Conservation (phyloP, 805 yeast species). For the Yarrowia deformans region DNA sequence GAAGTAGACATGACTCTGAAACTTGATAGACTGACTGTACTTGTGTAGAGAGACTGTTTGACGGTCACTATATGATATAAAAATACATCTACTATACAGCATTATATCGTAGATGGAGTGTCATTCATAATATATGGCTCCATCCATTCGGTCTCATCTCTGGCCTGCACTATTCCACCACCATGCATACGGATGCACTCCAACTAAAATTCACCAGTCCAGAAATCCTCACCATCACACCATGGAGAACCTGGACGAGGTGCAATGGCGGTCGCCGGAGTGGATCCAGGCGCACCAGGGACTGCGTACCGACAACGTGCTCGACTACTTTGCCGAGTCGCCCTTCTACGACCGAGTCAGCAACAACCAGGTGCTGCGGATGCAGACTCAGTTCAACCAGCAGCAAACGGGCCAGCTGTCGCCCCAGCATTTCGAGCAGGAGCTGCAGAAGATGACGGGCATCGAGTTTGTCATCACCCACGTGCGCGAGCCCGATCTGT, state of each 20-base stretch:
- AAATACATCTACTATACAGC: too few relatives aligned
- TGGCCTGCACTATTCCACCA: neutral
- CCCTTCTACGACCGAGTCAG: conserved; percentile 96
- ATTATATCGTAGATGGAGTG: too few relatives aligned
- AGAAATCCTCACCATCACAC: neutral
- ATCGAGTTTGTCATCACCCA: conserved; percentile 78
- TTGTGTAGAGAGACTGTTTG: too few relatives aligned
- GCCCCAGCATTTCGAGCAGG: conserved; percentile 55
- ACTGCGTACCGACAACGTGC: conserved; percentile 83
- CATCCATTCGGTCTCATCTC: too few relatives aligned
- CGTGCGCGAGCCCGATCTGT: conserved; percentile 87
- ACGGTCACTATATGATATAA: too few relatives aligned
- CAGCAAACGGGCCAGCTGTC: conserved; percentile 51
- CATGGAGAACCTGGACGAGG: conserved; percentile 68
- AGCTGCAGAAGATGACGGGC: conserved; percentile 81
- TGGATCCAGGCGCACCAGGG: conserved; percentile 90
- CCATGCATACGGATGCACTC: conserved; percentile 11
- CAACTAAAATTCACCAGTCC: conserved; percentile 1
- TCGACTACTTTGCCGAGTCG: conserved; percentile 90
- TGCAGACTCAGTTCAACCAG: conserved; percentile 89
- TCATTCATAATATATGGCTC: too few relatives aligned
- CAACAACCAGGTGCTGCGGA: conserved; percentile 90
- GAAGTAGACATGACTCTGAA: too few relatives aligned
- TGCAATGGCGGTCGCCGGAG: conserved; percentile 97
- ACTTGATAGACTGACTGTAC: too few relatives aligned